Conservation (phyloP, 2,329 filamentous ascomycete species). For the Nakataea oryzae region DNA sequence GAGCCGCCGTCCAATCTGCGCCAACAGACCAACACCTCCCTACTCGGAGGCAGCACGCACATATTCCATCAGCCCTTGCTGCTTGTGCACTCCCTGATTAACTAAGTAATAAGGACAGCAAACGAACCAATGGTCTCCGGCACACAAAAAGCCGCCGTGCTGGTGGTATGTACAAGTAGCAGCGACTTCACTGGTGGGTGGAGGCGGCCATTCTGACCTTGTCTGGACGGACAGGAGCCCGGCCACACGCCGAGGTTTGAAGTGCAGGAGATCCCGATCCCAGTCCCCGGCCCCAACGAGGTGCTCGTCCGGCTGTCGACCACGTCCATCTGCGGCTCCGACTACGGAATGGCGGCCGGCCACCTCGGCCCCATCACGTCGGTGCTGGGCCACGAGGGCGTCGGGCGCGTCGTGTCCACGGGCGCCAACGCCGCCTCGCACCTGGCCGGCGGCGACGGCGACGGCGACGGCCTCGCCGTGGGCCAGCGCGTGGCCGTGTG, state of each 20-base stretch:
- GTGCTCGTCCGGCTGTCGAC: constrained; percentile 23
- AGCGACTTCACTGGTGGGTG: neutral
- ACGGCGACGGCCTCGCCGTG: constrained; percentile 13
- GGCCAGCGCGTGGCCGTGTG: constrained; percentile 27
- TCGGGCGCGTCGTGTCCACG: constrained; percentile 25
- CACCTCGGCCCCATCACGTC: constrained; percentile 21
- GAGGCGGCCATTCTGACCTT: neutral
- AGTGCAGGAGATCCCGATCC: constrained; percentile 13
- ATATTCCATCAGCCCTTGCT: neutral
- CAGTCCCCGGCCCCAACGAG: constrained; percentile 16
- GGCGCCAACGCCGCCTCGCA: constrained; percentile 19
- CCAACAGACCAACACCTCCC: no score
- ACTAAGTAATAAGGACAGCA: no score
- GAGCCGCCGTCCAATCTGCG: no score
- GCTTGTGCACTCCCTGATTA: no score
- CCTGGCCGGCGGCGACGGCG: constrained; percentile 7
- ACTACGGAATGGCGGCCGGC: constrained; percentile 24
- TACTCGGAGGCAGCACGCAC: no score
- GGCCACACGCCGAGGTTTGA: constrained; percentile 10
- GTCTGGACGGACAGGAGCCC: neutral
- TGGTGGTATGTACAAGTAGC: neutral
- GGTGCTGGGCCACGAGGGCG: constrained; percentile 32
- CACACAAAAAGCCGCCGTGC: neutral
- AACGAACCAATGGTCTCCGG: neutral
- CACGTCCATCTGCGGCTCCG: constrained; percentile 27